Percentiles rank a stretch among this genome's conserved stretches.
Evolutionary conservation across 1,284 basidiomycete species (phyloP).

Genomic region (Cutaneotrichosporon cyanovorans): DNA sequence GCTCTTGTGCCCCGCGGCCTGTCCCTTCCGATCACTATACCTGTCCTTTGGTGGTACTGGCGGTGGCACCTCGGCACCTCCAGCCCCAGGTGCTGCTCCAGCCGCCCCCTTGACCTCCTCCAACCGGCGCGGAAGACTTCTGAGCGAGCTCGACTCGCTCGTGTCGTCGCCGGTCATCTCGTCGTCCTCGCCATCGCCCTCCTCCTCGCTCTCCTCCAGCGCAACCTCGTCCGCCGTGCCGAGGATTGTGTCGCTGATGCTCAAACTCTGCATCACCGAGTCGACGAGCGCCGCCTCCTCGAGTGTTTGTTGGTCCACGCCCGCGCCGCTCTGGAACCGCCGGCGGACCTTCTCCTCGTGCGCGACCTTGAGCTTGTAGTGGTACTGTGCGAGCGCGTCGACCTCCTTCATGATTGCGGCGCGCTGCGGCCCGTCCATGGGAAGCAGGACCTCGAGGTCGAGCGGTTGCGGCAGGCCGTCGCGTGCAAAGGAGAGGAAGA

Average conservation of each 20-base stretch:
- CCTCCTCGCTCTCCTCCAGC: constrained; percentile 60
- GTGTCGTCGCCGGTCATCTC: constrained; percentile 10
- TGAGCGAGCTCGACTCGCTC: constrained; percentile 1
- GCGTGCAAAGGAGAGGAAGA: constrained; percentile 85
- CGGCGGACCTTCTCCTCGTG: constrained; percentile 80
- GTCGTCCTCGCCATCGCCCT: constrained; percentile 48
- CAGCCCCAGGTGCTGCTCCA: background rate
- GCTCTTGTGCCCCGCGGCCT: constrained; percentile 22
- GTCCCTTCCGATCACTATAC: background rate
- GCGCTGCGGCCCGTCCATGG: constrained; percentile 67
- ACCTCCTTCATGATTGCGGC: constrained; percentile 70
- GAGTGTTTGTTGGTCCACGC: constrained; percentile 56
- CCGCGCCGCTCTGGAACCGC: constrained; percentile 57
- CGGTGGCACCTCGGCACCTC: constrained; percentile 1
- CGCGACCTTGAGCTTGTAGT: constrained; percentile 82
- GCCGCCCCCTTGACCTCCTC: background rate
- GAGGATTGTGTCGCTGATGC: constrained; percentile 66
- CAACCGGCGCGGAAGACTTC: background rate
- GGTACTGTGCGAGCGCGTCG: constrained; percentile 77
- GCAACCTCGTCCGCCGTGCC: constrained; percentile 72
- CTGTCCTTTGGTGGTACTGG: constrained; percentile 6
- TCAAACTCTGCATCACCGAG: constrained; percentile 67
- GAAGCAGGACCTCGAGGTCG: constrained; percentile 78
- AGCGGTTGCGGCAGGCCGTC: constrained; percentile 64
- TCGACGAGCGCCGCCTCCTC: constrained; percentile 70